These are phyloP conservation scores for Staphylotrichum longicolle DNA, from an alignment of 495 filamentous ascomycete species.

Conservation along the genomic window DNA sequence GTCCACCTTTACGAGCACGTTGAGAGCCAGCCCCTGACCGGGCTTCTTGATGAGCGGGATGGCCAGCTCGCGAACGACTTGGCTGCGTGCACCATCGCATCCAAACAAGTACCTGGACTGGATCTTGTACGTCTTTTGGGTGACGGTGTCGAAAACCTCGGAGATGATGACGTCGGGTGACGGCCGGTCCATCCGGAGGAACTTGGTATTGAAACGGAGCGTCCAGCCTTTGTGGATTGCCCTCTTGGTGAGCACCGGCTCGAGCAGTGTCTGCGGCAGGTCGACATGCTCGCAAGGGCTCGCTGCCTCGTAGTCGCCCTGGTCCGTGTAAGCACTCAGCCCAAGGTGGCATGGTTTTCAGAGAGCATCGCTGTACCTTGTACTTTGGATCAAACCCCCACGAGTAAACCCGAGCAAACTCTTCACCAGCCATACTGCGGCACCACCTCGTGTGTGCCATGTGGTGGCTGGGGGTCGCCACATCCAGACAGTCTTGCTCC, in stretches of 20 bases:
- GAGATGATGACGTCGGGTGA: slow-evolving; percentile 35
- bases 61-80: slow-evolving; percentile 48
- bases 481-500: slow-evolving; percentile 38
- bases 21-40: slow-evolving; percentile 54
- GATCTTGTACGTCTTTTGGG: slow-evolving; percentile 44
- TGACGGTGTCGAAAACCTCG: slow-evolving; percentile 44
- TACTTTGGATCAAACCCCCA: slow-evolving; percentile 53
- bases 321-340: not conserved
- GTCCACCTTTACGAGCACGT: slow-evolving; percentile 53
- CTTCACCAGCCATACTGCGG: slow-evolving; percentile 54
- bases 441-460: slow-evolving; percentile 56
- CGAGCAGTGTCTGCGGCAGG: slow-evolving; percentile 52
- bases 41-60: slow-evolving; percentile 52
- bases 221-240: slow-evolving; percentile 44
- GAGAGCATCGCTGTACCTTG: slow-evolving; percentile 33
- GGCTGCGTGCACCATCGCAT: slow-evolving; percentile 54
- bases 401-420: slow-evolving; percentile 52
- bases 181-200: slow-evolving; percentile 34
- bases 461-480: slow-evolving; percentile 38
- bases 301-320: slow-evolving; percentile 54
- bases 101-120: slow-evolving; percentile 57
- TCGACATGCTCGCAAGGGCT: slow-evolving; percentile 50
- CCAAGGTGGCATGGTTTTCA: too few species aligned
- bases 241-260: slow-evolving; percentile 50
- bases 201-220: slow-evolving; percentile 45